Evolutionary conservation across 2,329 filamentous ascomycete genomes (phyloP).

Genomic region (Sarocladium brachiariae): DNA sequence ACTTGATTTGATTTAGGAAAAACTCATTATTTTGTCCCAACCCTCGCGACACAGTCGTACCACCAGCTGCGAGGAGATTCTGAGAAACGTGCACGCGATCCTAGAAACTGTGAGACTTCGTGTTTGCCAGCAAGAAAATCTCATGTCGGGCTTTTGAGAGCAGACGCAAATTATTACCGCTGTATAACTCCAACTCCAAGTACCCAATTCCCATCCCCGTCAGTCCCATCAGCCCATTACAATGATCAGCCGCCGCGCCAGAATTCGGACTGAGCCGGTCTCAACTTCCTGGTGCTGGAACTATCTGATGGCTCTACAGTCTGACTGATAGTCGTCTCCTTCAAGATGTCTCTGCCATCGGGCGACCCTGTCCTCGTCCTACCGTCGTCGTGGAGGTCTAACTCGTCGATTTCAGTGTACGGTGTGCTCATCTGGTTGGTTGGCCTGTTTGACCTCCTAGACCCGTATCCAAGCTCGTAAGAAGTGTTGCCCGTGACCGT

Average conservation of each 20-base stretch:
- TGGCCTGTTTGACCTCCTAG: neutral
- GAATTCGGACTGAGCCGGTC: neutral
- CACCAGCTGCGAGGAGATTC: no score
- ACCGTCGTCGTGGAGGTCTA: neutral
- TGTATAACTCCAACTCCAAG: neutral
- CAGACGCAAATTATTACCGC: neutral
- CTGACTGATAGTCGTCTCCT: slow-evolving; percentile 1
- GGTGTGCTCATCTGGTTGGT: neutral
- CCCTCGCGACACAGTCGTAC: no score
- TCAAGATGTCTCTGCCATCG: neutral
- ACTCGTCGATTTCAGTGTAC: neutral
- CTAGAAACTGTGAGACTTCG: no score
- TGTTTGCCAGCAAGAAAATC: no score
- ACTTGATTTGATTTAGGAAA: no score
- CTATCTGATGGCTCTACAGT: neutral
- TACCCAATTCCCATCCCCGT: neutral
- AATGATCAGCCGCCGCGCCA: neutral
- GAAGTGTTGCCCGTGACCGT: neutral
- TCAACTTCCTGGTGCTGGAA: neutral
- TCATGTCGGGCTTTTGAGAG: no score
- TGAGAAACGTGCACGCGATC: no score
- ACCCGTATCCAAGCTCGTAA: slow-evolving; percentile 1
- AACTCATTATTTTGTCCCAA: no score
- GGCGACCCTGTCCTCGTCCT: neutral
- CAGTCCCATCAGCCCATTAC: neutral